Percentiles rank a stretch among this genome's conserved stretches.
Evolutionary conservation across 768 basidiomycete species (phyloP).

Genomic region (Calocybe gangraenosa): DNA sequence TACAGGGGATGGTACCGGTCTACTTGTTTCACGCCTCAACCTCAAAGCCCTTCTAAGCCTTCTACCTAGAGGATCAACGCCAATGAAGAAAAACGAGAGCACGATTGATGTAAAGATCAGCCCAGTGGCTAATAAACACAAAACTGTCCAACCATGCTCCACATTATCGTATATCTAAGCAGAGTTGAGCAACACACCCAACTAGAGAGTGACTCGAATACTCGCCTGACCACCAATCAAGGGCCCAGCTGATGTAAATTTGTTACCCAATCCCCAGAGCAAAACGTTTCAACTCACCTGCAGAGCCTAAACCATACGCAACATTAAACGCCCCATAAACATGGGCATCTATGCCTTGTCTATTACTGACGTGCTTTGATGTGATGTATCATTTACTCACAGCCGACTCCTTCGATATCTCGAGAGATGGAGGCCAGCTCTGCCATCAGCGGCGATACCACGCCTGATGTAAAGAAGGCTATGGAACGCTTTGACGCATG

Average conservation of each 20-base stretch:
- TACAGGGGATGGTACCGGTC: too few relatives aligned
- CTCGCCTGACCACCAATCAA: slow-evolving; percentile 63
- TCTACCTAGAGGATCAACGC: slow-evolving; percentile 35
- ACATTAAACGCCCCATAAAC: slow-evolving; percentile 74
- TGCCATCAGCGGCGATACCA: slow-evolving; percentile 57
- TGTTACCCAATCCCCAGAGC: neutral
- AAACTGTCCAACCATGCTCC: slow-evolving; percentile 53
- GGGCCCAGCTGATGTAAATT: slow-evolving; percentile 52
- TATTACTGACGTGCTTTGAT: neutral
- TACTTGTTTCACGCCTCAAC: neutral
- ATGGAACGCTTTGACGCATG: slow-evolving; percentile 3
- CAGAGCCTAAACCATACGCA: slow-evolving; percentile 61
- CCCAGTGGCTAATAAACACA: slow-evolving; percentile 46
- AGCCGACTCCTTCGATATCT: slow-evolving; percentile 60
- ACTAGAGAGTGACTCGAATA: neutral
- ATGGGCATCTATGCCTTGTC: slow-evolving; percentile 51
- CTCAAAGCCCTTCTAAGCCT: slow-evolving; percentile 14
- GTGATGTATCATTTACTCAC: slow-evolving; percentile 32
- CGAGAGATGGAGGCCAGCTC: slow-evolving; percentile 63
- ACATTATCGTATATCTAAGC: slow-evolving; percentile 56
- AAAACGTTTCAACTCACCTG: slow-evolving; percentile 35
- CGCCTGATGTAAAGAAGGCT: slow-evolving; percentile 63
- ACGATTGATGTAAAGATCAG: slow-evolving; percentile 34
- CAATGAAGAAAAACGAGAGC: slow-evolving; percentile 44
- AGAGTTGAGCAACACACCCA: neutral